Evolutionary conservation across 305 asterid genomes (phyloP), one percentile per base, ranked within the genome.

Genomic region (Fraxinus angustifolia): DNA sequence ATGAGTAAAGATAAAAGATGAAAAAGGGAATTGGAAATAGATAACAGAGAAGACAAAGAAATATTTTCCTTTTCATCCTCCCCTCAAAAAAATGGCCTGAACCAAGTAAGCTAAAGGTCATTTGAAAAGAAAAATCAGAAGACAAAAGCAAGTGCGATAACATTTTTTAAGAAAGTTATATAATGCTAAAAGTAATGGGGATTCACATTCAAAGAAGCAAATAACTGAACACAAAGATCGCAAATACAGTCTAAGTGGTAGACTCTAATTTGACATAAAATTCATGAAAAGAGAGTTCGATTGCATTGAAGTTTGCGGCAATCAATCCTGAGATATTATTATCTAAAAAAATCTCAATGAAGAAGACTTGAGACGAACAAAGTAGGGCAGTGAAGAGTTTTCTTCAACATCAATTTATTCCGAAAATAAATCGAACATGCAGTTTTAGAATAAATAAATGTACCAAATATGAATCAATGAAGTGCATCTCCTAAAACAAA

Each of bases 401-500:
- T 34, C 28, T 23, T 26, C 21, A 68, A 68, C 38, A 31, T 30
- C 42, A 70, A 70, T 70, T 30, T 70, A 31, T 70, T 70, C 75
- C 42, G 31, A 70, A 70, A 70, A 16, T 33, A 31, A 70, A 14
- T 21, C 10, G 2, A 70, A 70, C 75, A 70, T 12, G 3, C 75
- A 70, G 38, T 70, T 16, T 1, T 70, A 70, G 30, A n/a, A 75
- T 42, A 75, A 48, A 75, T 8, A 42, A 75, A 45, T 28, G 26
- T 6, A 40, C 21, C 40, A 4, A n/a, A 6, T 19, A 58, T 58
- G 68, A 28, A 75, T 42, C 38, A 75, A 31, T 35, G 48, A 67
- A 74, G 80, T 30, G 79, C 58, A 34, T 17, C 71, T 36, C 76
- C 34, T 81, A 75, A 33, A 68, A 26, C 36, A 68, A 45, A 38